Base-by-base conservation (phyloP, 495 filamentous ascomycete species). In the Arthonia radiata region DNA sequence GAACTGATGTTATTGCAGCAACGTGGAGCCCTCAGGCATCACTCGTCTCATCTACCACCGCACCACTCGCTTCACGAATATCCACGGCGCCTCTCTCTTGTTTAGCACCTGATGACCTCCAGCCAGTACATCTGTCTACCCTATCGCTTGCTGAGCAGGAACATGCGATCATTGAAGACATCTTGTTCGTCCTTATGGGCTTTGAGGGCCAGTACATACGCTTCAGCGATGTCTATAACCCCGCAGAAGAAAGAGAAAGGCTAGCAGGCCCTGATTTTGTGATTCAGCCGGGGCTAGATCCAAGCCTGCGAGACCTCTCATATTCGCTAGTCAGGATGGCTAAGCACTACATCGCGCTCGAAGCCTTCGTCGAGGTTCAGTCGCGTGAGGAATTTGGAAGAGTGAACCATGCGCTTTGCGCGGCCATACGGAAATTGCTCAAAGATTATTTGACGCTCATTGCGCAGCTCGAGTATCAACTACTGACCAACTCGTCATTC, bases 131-230 rank as follows among this genome's bases (percentile, higher is more conserved):
- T 14, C 57, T 94, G 3, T 57, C 65, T 29, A 60, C 73, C 26
- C 49, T 93, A 32, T 62, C 74, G 2, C 48, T 79, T 13, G 71
- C 86, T 31, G 64, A 56, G 5, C 86, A 97, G 42, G 86, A 97
- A 48, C 60, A 62, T 7, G 73, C 67, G 2, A 72, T 94, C 7
- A 50, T 94, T 27, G 82, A 92, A 36, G 86, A 97, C 38, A 49
- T 97, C 13, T 46, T 93, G 18, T 93, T 80, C 44, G 80, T 89
- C 3, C 83, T 93, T 36, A 93, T 94, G 83, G 86, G 86, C n/a
- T 89, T 78, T 34, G 86, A 97, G 49, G 86, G 86, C 15, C 80
- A 90, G 45, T 93, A 93, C 45, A 75, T 94, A 36, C 78, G 81
- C 32, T 94, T 79, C 37, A 57, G 58, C 19, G 66, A 67, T 30